Conservation (phyloP, 371 early-diverging fungal species). For the Ordospora colligata region DNA sequence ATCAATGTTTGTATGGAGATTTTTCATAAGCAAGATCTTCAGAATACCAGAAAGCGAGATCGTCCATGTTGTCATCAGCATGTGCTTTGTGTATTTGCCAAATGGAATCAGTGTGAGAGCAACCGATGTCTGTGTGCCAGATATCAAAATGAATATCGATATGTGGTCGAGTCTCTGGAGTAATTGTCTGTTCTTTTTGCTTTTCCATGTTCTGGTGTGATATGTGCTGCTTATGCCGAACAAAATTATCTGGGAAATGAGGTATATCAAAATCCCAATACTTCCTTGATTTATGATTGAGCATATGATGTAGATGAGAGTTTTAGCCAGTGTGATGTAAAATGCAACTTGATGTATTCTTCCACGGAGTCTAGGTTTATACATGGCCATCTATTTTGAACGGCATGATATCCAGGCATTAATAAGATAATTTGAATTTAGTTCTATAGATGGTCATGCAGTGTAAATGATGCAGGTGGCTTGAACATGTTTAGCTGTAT, state of each 20-base stretch:
- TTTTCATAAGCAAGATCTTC: constrained; percentile 50
- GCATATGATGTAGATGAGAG: constrained; percentile 16
- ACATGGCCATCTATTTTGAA: not conserved
- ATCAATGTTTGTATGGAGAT: constrained; percentile 51
- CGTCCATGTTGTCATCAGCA: constrained; percentile 50
- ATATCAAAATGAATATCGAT: constrained; percentile 61
- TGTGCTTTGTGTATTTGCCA: not conserved
- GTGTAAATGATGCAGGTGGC: no score
- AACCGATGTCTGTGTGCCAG: constrained; percentile 61
- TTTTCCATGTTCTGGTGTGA: constrained; percentile 54
- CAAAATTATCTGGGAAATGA: constrained; percentile 56
- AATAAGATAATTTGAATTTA: no score
- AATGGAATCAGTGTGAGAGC: constrained; percentile 27
- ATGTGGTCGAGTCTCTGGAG: constrained; percentile 58
- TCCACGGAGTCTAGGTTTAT: constrained; percentile 55
- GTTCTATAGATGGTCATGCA: no score
- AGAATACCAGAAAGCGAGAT: constrained; percentile 54
- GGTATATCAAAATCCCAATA: constrained; percentile 32
- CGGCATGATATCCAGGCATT: no score
- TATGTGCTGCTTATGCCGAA: constrained; percentile 60
- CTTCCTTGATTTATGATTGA: constrained; percentile 11
- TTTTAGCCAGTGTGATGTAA: constrained; percentile 22
- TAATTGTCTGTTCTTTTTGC: constrained; percentile 24
- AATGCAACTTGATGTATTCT: constrained; percentile 58
- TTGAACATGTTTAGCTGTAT: no score